Base-by-base conservation (phyloP, 140 eudicot species). In the Oenanthe javanica region DNA sequence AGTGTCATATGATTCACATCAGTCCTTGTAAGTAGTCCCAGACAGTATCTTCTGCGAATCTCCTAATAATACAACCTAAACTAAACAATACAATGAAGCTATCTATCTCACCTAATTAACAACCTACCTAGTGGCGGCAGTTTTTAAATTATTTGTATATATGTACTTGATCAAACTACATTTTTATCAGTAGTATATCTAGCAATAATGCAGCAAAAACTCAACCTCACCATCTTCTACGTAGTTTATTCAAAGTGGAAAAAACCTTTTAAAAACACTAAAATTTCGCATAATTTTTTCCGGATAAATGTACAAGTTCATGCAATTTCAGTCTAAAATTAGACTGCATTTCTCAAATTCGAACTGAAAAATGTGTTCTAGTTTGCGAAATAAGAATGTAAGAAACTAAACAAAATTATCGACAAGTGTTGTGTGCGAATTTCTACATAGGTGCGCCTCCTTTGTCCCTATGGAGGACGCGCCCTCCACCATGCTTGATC, bases 21-120 rank as follows among this genome's bases (percentile, higher is more conserved):
- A 57, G n/a, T 78, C 81, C 54, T 78, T 78, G 40, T 78, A 57
- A 57, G 36, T 9, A 57, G 47, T 23, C 70, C 70, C 70, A 78
- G 81, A 78, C 81, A 78, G 67, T 18, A 78, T 78, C 74, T 78
- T 78, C 36, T 42, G 42, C 31, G 23, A 78, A 59, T 78, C 81
- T 59, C 13, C 81, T 78, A 71, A 78, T 59, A 59, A 78, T 57
- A 52, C n/a, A 54, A 74, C 59, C 78, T 45, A 74, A 74, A 74
- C 36, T 23, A 47, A 31, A 74, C 43, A 74, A 47, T 21, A 74
- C 42, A 74, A 9, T 74, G 40, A 74, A 25, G 40, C 40, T 36
- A 36, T 9, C 59, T 25, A 42, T 47, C 78, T 45, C 78, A 74
- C 59, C 78, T 47, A 74, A 47, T 47, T 18, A 45, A 47, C 52